phyloP scores from a whole-genome alignment of 352 stramenopile species.

The Phytopythium vexans region DNA sequence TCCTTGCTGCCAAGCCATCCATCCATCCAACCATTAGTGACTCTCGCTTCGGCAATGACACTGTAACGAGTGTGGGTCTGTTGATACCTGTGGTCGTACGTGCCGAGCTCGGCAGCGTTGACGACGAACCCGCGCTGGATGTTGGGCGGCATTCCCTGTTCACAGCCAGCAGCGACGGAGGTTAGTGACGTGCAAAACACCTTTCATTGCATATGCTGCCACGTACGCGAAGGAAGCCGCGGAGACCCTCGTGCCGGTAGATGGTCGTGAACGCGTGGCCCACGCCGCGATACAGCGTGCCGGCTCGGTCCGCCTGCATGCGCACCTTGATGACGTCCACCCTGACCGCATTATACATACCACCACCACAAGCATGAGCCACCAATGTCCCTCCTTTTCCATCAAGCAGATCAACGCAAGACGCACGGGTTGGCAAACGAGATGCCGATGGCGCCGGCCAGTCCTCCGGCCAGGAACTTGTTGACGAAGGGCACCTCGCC shows the following conservation, averaged over 20 bases:
- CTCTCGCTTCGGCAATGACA: too few relatives aligned
- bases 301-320: slow-evolving; percentile 77
- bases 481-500: slow-evolving; percentile 69
- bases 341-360: slow-evolving; percentile 16
- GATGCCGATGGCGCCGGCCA: slow-evolving; percentile 77
- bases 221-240: slow-evolving; percentile 57
- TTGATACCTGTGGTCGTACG: slow-evolving; percentile 71
- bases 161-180: not conserved
- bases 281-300: slow-evolving; percentile 66
- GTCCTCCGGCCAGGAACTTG: slow-evolving; percentile 78
- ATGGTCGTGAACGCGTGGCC: slow-evolving; percentile 68
- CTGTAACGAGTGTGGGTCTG: not conserved
- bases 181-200: not conserved
- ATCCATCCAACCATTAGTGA: not conserved
- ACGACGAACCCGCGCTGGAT: slow-evolving; percentile 86
- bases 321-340: slow-evolving; percentile 89
- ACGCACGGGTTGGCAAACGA: slow-evolving; percentile 82
- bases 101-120: slow-evolving; percentile 82
- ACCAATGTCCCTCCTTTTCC: too few relatives aligned
- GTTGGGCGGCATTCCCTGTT: slow-evolving; percentile 75
- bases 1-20: slow-evolving; percentile 49
- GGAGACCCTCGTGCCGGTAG: slow-evolving; percentile 67
- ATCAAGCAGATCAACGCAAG: not conserved
- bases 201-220: not conserved
- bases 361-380: slow-evolving; percentile 4